Conservation (phyloP, 495 filamentous ascomycete genomes). For the Aspergillus nidulans region DNA sequence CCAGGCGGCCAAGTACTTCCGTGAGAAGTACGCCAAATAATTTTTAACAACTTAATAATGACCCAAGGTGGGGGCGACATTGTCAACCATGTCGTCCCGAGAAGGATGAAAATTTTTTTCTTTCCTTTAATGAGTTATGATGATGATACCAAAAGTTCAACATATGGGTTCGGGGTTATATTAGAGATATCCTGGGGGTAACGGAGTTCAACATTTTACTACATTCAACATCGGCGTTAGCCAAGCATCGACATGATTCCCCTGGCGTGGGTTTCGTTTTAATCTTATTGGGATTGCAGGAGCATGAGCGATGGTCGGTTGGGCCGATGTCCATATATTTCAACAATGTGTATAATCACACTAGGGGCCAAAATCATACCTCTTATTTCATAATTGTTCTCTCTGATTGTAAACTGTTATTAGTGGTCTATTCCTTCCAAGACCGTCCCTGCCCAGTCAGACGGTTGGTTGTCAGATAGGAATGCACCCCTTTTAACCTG, state of each 20-base stretch:
- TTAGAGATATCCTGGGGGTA: slow-evolving; percentile 44
- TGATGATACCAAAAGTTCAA: slow-evolving; percentile 53
- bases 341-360: slow-evolving; percentile 28
- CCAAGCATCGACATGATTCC: slow-evolving; percentile 28
- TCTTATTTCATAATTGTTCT: background rate
- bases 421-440: no score
- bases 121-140: slow-evolving; percentile 43
- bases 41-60: slow-evolving; percentile 17
- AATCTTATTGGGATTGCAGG: slow-evolving; percentile 7
- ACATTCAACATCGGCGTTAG: slow-evolving; percentile 58
- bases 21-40: slow-evolving; percentile 71
- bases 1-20: slow-evolving; percentile 93
- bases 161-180: slow-evolving; percentile 43
- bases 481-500: no score
- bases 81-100: slow-evolving; percentile 42
- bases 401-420: background rate
- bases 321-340: slow-evolving; percentile 24
- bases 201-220: slow-evolving; percentile 54
- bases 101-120: slow-evolving; percentile 29
- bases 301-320: slow-evolving; percentile 16
- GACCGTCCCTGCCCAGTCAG: no score
- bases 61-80: slow-evolving; percentile 30
- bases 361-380: slow-evolving; percentile 12
- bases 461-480: no score
- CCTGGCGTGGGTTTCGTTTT: slow-evolving; percentile 12